A percentile compares a stretch with the other conserved stretches of the same genome.
Conservation (phyloP, 306 rosid species). For the Elaeagnus macrophylla region DNA sequence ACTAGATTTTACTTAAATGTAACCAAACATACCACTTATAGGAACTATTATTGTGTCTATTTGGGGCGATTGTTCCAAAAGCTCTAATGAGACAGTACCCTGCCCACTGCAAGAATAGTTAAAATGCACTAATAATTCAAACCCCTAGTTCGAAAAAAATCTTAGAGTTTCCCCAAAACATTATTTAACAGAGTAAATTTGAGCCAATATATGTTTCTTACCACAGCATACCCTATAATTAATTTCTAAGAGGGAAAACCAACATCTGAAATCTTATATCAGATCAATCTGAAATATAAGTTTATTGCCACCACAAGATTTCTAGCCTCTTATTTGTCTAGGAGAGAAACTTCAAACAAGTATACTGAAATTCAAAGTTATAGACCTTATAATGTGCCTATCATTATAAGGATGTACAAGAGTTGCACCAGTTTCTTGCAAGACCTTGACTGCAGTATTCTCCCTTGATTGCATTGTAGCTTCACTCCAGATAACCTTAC, state of each 20-base stretch:
- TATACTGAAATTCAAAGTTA: not conserved
- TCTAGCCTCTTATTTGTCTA: not conserved
- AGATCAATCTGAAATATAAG: not conserved
- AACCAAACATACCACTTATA: conserved; percentile 65
- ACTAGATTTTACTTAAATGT: conserved; percentile 7
- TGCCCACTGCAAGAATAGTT: conserved; percentile 69
- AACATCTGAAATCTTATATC: not conserved
- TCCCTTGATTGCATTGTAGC: conserved; percentile 60
- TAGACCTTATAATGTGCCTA: conserved; percentile 65
- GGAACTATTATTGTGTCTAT: conserved; percentile 67
- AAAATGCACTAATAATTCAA: conserved; percentile 10
- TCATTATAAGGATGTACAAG: conserved; percentile 80
- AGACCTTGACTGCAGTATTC: conserved; percentile 44
- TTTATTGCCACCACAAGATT: not conserved
- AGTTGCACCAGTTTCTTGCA: conserved; percentile 73
- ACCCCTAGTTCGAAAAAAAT: conserved; percentile 1
- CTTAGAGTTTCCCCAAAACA: too few species aligned
- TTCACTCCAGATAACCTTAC: conserved; percentile 69
- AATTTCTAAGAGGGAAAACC: not conserved
- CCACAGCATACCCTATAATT: too few species aligned
- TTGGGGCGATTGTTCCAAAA: conserved; percentile 73
- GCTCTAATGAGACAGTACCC: conserved; percentile 78
- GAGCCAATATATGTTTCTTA: too few species aligned
- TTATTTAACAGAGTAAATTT: too few species aligned
- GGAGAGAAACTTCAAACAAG: not conserved